Evolutionary conservation across 2,329 filamentous ascomycete species (phyloP).

Genomic region (Phymatotrichopsis omnivora): DNA sequence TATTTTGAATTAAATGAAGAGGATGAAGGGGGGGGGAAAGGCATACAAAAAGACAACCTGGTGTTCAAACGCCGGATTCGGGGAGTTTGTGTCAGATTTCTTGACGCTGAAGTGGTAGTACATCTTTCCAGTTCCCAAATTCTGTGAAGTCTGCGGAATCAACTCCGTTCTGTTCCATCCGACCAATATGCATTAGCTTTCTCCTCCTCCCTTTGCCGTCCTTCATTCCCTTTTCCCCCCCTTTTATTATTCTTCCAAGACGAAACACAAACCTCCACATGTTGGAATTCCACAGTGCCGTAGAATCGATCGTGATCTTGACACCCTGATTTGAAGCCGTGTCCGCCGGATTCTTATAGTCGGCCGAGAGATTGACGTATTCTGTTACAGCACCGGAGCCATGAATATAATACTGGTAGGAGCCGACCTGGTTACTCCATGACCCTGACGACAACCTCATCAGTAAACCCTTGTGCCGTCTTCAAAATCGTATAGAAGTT

Average conservation of each 20-base stretch:
- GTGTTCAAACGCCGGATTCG: slow-evolving; percentile 54
- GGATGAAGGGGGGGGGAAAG: neutral
- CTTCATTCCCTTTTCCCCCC: too few species aligned
- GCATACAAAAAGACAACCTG: slow-evolving; percentile 48
- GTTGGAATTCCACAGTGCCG: slow-evolving; percentile 61
- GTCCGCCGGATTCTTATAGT: slow-evolving; percentile 57
- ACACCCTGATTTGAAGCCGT: slow-evolving; percentile 51
- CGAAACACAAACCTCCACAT: too few species aligned
- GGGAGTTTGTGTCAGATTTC: slow-evolving; percentile 49
- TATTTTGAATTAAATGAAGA: neutral
- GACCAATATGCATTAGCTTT: too few species aligned
- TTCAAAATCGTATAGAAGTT: neutral
- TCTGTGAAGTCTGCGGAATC: slow-evolving; percentile 57
- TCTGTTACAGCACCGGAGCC: slow-evolving; percentile 46
- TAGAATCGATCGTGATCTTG: slow-evolving; percentile 55
- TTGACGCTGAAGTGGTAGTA: slow-evolving; percentile 65
- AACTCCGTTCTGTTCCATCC: too few species aligned
- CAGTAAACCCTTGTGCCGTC: neutral
- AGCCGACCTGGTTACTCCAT: slow-evolving; percentile 57
- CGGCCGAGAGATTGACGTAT: slow-evolving; percentile 52
- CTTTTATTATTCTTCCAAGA: too few species aligned
- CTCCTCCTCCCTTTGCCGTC: too few species aligned
- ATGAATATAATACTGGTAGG: slow-evolving; percentile 57
- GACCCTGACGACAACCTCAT: slow-evolving; percentile 40
- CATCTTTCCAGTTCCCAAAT: slow-evolving; percentile 56